Base-by-base conservation (phyloP, 345 rosid species). In the Hibiscus syriacus region DNA sequence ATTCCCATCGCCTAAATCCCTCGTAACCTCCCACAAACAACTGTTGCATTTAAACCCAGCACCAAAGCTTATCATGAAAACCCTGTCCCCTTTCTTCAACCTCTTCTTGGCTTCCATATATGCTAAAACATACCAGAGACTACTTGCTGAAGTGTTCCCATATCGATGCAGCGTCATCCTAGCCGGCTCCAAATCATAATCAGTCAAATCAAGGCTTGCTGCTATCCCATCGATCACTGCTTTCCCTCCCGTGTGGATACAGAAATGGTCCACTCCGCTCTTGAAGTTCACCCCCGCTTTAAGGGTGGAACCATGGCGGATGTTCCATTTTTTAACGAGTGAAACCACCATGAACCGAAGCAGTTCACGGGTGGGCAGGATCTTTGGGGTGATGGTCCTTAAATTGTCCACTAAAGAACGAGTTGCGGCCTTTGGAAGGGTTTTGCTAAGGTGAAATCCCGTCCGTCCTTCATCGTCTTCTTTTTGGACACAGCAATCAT, bases 191-290 rank as follows among this genome's bases (percentile, higher is more conserved):
- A 93, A 69, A 49, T 93, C 97, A 45, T 76, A 77, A 70, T 87
- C 90, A 1, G 39, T 26, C 9, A 94, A 77, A 27, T 81, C 91
- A 19, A 94, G 88, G 66, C 80, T 91, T 45, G 75, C 55, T 0
- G 86, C 89, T 0, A 93, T 89, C 29, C 90, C 98, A 19, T 93
- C 92, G 6, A 93, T 93, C 78, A 90, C 97, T 0, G 98, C 96
- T 69, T 91, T 93, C 3, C 97, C 97, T 13, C 97, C 97, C 0
- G 97, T 89, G 72, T 93, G 98, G 38, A 93, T 72, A 72, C 96
- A 89, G 61, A 93, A 93, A 66, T 93, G 98, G 17, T 93, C 95
- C 0, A 93, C 87, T 3, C 97, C 98, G 0, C 87, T 85, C 67
- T 81, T 84, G 77, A 93, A 83, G 72, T 93, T 86, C 5, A 93